Percentiles rank a stretch among this genome's conserved stretches.
phyloP scores from a whole-genome alignment of 2,329 filamentous ascomycete species.

The Coniochaeta prunicola region DNA sequence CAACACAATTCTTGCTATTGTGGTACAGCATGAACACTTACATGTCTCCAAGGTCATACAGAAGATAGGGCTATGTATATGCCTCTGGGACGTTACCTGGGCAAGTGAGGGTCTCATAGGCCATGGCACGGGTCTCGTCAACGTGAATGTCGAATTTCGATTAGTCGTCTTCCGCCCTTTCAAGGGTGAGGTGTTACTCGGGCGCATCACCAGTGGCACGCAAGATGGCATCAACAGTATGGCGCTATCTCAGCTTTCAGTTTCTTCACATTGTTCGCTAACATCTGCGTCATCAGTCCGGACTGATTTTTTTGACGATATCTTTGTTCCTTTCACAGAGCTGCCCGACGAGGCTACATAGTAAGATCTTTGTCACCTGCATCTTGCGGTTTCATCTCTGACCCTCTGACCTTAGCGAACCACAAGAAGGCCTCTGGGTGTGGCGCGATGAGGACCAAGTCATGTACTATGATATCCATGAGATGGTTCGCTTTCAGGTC shows the following conservation, averaged over 20 bases:
- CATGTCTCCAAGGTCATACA: conserved; percentile 68
- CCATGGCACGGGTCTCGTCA: conserved; percentile 84
- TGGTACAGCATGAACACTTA: not conserved
- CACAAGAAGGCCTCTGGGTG: conserved; percentile 72
- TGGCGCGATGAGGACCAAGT: conserved; percentile 70
- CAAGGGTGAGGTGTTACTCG: conserved; percentile 85
- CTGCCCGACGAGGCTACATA: conserved; percentile 72
- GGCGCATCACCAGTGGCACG: conserved; percentile 70
- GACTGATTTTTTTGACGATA: conserved; percentile 91
- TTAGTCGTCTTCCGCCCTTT: conserved; percentile 93
- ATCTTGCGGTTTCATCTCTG: not conserved
- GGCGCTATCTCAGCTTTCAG: conserved; percentile 17
- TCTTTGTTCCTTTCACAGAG: conserved; percentile 69
- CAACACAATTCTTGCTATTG: not conserved
- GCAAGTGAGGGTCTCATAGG: conserved; percentile 91
- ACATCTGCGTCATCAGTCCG: conserved; percentile 46
- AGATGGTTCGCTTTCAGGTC: conserved; percentile 80
- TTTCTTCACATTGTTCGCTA: not conserved
- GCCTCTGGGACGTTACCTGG: conserved; percentile 83
- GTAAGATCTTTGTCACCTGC: conserved; percentile 35
- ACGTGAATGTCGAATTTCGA: conserved; percentile 93
- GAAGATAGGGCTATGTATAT: conserved; percentile 88
- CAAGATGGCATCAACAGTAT: conserved; percentile 64
- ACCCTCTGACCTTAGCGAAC: conserved; percentile 43
- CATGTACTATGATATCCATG: conserved; percentile 84